phyloP scores from a whole-genome alignment of 1,284 basidiomycete genomes.

The Trichosporon coremiiforme region DNA sequence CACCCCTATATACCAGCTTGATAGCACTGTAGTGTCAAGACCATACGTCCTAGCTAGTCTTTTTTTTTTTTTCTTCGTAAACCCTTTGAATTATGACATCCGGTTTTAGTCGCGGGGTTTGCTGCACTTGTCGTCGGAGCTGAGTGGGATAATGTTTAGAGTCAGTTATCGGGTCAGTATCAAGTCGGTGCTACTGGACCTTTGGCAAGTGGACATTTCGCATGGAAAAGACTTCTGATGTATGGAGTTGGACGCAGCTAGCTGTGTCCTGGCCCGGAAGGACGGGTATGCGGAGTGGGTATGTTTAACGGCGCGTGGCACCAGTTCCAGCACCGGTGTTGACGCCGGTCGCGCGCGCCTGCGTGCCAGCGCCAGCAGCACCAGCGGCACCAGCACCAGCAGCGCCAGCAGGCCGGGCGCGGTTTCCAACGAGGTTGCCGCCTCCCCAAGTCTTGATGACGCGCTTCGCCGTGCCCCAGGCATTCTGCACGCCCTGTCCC shows the following conservation, averaged over 20 bases:
- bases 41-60: neutral
- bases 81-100: conserved; percentile 3
- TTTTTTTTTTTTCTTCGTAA: neutral
- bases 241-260: neutral
- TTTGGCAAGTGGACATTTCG: neutral
- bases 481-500: conserved; percentile 42
- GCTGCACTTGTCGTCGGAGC: too few species aligned
- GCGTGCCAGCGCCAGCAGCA: neutral
- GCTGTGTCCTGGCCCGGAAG: too few species aligned
- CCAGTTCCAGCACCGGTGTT: conserved; percentile 25
- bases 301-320: neutral
- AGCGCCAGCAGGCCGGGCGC: neutral
- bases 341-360: neutral
- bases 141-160: too few species aligned
- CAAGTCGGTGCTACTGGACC: too few species aligned
- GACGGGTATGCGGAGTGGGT: neutral
- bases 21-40: neutral
- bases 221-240: conserved; percentile 6
- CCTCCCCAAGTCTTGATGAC: conserved; percentile 50
- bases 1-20: conserved; percentile 14
- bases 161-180: too few species aligned
- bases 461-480: conserved; percentile 48
- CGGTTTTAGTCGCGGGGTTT: neutral
- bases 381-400: conserved; percentile 31
- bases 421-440: conserved; percentile 30